A percentile compares a stretch with the other conserved stretches of the same genome.
Conservation (phyloP, 164 flowering plant species). For the Malania oleifera region DNA sequence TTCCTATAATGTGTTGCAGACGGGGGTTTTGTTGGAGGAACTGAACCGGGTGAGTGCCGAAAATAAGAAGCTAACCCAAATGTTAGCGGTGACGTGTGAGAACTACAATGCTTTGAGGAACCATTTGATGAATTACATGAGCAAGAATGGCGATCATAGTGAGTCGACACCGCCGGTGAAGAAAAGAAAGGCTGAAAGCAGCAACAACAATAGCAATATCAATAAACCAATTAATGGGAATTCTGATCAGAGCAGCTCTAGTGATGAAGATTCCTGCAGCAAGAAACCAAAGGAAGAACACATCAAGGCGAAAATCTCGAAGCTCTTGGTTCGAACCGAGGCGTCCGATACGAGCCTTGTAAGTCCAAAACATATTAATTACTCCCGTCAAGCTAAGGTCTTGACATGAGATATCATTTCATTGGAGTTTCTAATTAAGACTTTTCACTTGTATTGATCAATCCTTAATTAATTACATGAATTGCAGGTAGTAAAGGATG, state of each 20-base stretch:
- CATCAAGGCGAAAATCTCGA: not conserved
- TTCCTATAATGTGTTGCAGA: constrained; percentile 12
- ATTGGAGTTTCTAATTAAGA: too few relatives aligned
- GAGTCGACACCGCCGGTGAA: not conserved
- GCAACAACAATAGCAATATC: constrained; percentile 13
- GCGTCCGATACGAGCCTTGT: not conserved
- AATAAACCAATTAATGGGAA: constrained; percentile 13
- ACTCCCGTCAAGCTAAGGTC: too few relatives aligned
- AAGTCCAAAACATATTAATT: not conserved
- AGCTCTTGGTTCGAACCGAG: not conserved
- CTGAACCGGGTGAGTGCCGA: constrained; percentile 47
- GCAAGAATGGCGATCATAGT: constrained; percentile 18
- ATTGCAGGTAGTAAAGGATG: constrained; percentile 53
- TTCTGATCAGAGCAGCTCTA: constrained; percentile 3
- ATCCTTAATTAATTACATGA: not conserved
- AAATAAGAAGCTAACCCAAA: constrained; percentile 54
- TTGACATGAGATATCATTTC: too few relatives aligned
- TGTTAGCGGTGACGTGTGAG: constrained; percentile 49
- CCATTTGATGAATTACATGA: constrained; percentile 39
- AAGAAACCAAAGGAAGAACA: constrained; percentile 1
- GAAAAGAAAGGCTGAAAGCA: constrained; percentile 28
- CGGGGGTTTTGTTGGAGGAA: constrained; percentile 39
- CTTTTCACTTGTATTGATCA: not conserved
- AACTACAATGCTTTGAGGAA: constrained; percentile 46
- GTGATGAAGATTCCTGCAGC: not conserved